Percentiles rank a stretch among this genome's conserved stretches.
Evolutionary conservation across 352 stramenopile genomes (phyloP).

Genomic region (Globisporangium okanoganense): DNA sequence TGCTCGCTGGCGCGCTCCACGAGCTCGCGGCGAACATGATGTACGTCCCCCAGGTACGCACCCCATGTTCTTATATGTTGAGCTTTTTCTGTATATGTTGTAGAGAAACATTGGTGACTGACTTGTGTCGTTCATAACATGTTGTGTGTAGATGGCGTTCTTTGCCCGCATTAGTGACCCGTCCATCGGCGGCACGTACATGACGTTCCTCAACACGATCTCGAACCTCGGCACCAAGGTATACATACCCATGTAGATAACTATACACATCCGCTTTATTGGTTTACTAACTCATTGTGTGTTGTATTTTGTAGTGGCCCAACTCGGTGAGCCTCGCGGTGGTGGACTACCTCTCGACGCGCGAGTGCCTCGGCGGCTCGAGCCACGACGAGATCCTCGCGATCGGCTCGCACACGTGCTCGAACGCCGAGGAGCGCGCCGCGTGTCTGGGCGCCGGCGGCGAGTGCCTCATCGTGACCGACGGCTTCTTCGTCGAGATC

Average conservation of each 20-base stretch:
- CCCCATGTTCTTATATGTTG: background rate
- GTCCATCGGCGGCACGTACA: conserved; percentile 98
- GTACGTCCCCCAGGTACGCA: conserved; percentile 77
- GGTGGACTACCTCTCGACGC: conserved; percentile 80
- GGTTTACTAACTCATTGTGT: background rate
- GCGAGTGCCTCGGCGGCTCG: conserved; percentile 54
- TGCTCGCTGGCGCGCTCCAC: conserved; percentile 64
- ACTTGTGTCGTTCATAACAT: background rate
- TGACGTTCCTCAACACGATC: conserved; percentile 99
- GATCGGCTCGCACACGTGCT: conserved; percentile 76
- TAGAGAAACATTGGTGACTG: background rate
- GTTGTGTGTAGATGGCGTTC: conserved; percentile 94
- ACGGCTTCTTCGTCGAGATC: conserved; percentile 83
- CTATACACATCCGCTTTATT: background rate
- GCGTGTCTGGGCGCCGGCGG: conserved; percentile 53
- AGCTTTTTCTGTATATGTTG: background rate
- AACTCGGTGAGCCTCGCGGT: conserved; percentile 82
- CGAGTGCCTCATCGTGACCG: conserved; percentile 71
- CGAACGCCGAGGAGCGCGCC: conserved; percentile 59
- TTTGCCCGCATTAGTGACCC: conserved; percentile 97
- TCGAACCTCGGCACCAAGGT: conserved; percentile 96
- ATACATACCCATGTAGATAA: background rate
- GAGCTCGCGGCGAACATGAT: conserved; percentile 90
- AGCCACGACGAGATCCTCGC: conserved; percentile 64
- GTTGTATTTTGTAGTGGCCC: conserved; percentile 44